Base-by-base conservation (phyloP, 345 rosid species). In the Kernera saxatilis region DNA sequence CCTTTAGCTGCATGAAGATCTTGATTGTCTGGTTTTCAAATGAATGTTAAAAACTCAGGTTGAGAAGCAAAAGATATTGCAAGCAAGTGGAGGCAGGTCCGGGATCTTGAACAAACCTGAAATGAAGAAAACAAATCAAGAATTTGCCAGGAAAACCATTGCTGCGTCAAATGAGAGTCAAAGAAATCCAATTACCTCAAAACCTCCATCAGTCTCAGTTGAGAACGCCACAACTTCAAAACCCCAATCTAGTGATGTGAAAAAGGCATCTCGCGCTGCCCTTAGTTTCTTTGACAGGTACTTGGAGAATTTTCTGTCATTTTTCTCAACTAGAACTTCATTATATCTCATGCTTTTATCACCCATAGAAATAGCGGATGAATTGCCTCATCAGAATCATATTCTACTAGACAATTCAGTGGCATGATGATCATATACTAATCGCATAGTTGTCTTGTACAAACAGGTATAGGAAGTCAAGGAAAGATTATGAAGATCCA, bases 21-120 rank as follows among this genome's bases (percentile, higher is more conserved):
- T 44, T 67, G 46, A 58, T 33, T 15, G 7, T 51, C 17, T 66
- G 60, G 9, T 30, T 50, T 48, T 13, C 2, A 32, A 14, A 69
- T 27, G 17, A 54, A 14, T 35, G 30, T 67, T 5, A 0, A 15
- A 52, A 52, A 77, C 61, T 75, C 84, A 91, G 99, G 93, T 91
- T 51, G 98, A 87, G 69, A 91, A 87, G 82, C 89, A 84, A 71
- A 91, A 76, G 82, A 91, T 94, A 79, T 69, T 94, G 84, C 93
- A 79, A 77, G 85, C 72, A 74, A 81, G 89, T 76, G 77, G 45
- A 10, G 87, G 79, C 72, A 84, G 75, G 80, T 72, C 84, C 50
- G 79, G 51, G 48, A 65, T 77, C 62, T 29, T 63, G 30, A 65
- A 64, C 65, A 53, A 44, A 26, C 80, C 84, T 15, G 87, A 77